Evolutionary conservation across 495 filamentous ascomycete species (phyloP), one percentile per base, ranked within the genome.

Genomic region (Xylaria grammica): DNA sequence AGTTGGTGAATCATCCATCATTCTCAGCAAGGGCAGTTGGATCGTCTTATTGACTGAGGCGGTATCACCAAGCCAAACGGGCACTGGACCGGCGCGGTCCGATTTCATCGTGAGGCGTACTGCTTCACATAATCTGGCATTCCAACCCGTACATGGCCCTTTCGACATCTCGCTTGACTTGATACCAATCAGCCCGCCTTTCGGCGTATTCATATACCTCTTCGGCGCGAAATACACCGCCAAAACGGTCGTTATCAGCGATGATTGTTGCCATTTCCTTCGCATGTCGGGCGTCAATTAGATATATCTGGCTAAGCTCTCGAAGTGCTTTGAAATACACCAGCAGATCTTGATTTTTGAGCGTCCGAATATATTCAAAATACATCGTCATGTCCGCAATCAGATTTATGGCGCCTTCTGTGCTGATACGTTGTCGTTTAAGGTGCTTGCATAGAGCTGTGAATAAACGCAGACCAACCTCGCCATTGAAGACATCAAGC

Each of bases 141-240:
- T 96, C 96, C 78, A 95, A 83, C 50, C 96, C 96, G 82, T 97
- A 98, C 96, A 98, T 97, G 24, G 92, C 94, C 78, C 91, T 89
- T 83, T 99, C 96, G 22, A 99, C 94, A 59, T 92, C 87, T 62
- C 84, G 85, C 79, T 89, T 90, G 4, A 99, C 90, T 58, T 85
- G 82, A 72, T 90, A 96, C 96, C 96, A 99, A 76, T 99, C 96
- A 66, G 93, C 93, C 62, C 96, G 81, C 63, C 96, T 80, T 75
- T 97, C 92, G 13, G 94, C 96, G 78, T 95, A 99, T 79, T 97
- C 96, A 72, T 95, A 97, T 1, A 98, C 95, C 77, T 99, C 96
- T 72, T 99, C 95, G 26, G 93, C 91, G 49, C 93, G 82, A 73
- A 97, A 97, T 61, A 98, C 91, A 2, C 96, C 96, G 17, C 89